phyloP scores from a whole-genome alignment of 139 green algal species.

The Haematococcus sp. region DNA sequence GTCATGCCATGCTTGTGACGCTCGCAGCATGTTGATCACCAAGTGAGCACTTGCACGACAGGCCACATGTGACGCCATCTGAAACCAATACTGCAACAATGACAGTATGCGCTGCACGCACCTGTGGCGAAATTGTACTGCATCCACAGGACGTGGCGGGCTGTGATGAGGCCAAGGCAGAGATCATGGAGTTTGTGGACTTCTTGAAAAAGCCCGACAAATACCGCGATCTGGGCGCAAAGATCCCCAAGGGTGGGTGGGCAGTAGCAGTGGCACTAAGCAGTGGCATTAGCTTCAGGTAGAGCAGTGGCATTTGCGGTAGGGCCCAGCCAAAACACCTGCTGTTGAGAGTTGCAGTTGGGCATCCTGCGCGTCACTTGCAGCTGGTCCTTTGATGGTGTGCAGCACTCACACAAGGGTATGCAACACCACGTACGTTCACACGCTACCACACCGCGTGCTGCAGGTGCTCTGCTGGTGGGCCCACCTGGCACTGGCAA shows the following conservation, averaged over 20 bases:
- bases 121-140: no score
- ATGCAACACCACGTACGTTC: neutral
- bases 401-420: neutral
- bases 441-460: neutral
- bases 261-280: constrained; percentile 13
- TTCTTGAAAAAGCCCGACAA: constrained; percentile 88
- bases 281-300: constrained; percentile 82
- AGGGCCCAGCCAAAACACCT: no score
- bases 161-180: constrained; percentile 93
- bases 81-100: no score
- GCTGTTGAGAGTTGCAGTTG: no score
- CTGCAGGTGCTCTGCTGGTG: constrained; percentile 32
- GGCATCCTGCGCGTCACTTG: no score
- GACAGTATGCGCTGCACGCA: no score
- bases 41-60: no score
- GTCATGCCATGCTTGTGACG: no score
- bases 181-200: constrained; percentile 98
- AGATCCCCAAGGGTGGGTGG: constrained; percentile 83
- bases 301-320: neutral
- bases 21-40: no score
- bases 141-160: constrained; percentile 62
- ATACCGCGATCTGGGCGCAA: constrained; percentile 78
- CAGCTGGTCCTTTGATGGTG: no score
- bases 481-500: constrained; percentile 82
- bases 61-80: no score